A percentile compares a stretch with the other conserved stretches of the same genome.
Evolutionary conservation across 768 basidiomycete species (phyloP).

Genomic region (Lentinula edodes): DNA sequence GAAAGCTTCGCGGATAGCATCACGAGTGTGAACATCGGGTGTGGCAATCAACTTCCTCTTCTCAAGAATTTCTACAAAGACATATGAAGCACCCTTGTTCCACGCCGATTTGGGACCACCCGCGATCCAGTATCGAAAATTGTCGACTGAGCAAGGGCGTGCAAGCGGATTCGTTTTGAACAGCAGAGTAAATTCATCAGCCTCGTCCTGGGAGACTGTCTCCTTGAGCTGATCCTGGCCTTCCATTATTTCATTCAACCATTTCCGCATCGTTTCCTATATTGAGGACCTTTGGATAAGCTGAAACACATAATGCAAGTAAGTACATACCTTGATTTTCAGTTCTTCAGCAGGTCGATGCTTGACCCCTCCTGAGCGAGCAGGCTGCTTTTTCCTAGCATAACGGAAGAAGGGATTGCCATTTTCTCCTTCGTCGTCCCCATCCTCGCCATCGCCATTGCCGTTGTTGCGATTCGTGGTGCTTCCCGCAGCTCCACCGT

Average conservation of each 20-base stretch:
- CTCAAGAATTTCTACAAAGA: neutral
- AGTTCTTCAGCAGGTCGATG: neutral
- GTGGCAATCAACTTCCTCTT: neutral
- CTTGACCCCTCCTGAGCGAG: neutral
- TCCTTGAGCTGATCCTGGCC: neutral
- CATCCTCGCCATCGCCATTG: too few relatives aligned
- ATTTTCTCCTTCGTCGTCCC: too few relatives aligned
- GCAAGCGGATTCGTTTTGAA: neutral
- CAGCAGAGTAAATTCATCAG: neutral
- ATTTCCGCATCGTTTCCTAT: neutral
- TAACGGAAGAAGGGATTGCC: too few relatives aligned
- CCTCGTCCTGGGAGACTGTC: neutral
- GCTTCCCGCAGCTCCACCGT: too few relatives aligned
- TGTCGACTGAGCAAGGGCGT: neutral
- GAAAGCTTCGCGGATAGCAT: neutral
- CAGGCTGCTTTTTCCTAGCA: neutral
- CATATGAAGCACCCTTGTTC: neutral
- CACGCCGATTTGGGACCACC: neutral
- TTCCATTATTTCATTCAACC: neutral
- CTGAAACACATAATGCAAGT: neutral
- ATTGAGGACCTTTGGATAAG: neutral
- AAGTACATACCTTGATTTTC: neutral
- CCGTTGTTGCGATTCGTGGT: too few relatives aligned
- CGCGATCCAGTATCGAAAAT: neutral
- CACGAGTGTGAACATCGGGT: neutral